Percentiles rank a stretch among this genome's conserved stretches.
Evolutionary conservation across 176 grass and related monocot genomes (phyloP).

Genomic region (Zea luxurians): DNA sequence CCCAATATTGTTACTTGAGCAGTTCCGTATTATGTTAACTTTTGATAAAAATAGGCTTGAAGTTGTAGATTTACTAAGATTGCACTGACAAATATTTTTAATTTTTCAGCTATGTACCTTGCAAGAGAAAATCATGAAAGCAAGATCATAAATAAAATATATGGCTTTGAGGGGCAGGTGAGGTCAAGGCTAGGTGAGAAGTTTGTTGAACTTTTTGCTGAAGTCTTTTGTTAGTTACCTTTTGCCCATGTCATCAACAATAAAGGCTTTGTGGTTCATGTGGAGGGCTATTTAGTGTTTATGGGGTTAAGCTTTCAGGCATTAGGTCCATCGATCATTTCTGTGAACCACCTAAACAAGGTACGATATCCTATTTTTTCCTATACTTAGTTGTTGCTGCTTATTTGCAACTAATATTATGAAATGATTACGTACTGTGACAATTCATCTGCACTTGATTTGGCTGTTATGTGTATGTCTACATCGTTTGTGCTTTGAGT

Average conservation of each 20-base stretch:
- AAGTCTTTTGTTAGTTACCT: conserved; percentile 89
- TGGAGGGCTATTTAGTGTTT: conserved; percentile 90
- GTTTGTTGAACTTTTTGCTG: conserved; percentile 85
- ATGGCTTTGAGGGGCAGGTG: conserved; percentile 95
- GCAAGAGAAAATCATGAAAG: conserved; percentile 96
- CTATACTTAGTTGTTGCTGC: background rate
- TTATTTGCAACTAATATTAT: conserved; percentile 13
- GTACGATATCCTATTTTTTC: conserved; percentile 38
- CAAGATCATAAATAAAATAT: conserved; percentile 98
- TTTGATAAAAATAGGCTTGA: background rate
- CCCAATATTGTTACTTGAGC: background rate
- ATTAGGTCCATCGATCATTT: conserved; percentile 90
- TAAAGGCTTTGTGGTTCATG: conserved; percentile 79
- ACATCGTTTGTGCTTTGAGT: conserved; percentile 4
- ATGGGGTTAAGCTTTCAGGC: conserved; percentile 92
- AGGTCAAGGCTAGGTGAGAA: conserved; percentile 73
- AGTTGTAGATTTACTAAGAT: conserved; percentile 1
- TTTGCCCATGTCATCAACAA: conserved; percentile 92
- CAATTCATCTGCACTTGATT: background rate
- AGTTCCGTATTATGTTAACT: conserved; percentile 5
- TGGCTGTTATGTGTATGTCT: conserved; percentile 9
- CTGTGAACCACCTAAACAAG: conserved; percentile 90
- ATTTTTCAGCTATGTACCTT: conserved; percentile 76
- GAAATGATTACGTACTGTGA: background rate
- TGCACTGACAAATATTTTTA: conserved; percentile 25